Percentiles rank a stretch among this genome's conserved stretches.
These are phyloP conservation scores for carrot (Daucus carota) DNA, from an alignment of 129 eudicot genomes.

Conservation along the genomic window DNA sequence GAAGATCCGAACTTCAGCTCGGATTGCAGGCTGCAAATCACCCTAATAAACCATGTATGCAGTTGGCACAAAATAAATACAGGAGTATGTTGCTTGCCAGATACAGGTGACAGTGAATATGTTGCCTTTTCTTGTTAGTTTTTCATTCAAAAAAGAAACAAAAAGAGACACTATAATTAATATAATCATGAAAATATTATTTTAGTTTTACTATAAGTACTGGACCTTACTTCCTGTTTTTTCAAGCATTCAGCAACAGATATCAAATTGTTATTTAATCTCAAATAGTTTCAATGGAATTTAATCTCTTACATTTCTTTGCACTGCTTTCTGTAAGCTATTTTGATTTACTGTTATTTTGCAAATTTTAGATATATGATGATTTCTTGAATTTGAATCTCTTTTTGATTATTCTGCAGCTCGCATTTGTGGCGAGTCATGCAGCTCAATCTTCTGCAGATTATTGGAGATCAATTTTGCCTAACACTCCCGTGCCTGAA, in stretches of 20 bases:
- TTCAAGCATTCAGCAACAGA: constrained; percentile 3
- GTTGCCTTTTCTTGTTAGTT: constrained; percentile 12
- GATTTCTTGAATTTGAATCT: neutral
- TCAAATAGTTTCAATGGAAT: constrained; percentile 19
- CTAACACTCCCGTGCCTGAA: constrained; percentile 37
- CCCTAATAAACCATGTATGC: neutral
- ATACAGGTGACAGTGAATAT: neutral
- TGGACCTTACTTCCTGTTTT: neutral
- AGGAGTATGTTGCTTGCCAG: neutral
- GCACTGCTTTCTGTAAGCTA: constrained; percentile 27
- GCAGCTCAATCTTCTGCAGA: constrained; percentile 28
- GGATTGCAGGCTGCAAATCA: too few species aligned
- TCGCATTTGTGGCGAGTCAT: too few species aligned
- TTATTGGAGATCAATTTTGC: constrained; percentile 34
- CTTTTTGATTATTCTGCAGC: neutral
- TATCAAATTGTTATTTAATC: neutral
- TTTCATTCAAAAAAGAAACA: neutral
- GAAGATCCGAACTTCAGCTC: too few species aligned
- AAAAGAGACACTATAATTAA: neutral
- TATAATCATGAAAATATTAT: neutral
- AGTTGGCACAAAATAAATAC: neutral
- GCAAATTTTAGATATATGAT: neutral
- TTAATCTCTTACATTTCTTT: constrained; percentile 12
- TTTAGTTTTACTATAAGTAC: constrained; percentile 18
- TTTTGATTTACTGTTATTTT: neutral